Evolutionary conservation across 371 early-diverging fungal genomes (phyloP).

Genomic region (Enterocytospora artemiae): DNA sequence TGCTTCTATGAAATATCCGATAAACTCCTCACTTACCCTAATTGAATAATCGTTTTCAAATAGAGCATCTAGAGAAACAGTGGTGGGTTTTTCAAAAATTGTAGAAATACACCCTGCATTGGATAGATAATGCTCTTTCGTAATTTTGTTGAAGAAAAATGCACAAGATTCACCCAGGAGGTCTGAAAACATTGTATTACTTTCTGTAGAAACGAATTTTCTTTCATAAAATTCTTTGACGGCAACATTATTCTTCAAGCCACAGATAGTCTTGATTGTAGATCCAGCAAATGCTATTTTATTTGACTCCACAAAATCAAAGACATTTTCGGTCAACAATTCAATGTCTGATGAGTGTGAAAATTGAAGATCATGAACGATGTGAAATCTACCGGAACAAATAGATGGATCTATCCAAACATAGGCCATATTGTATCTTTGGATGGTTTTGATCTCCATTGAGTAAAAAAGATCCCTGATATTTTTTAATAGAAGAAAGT

Average conservation of each 20-base stretch:
- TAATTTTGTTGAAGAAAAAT: slow-evolving; percentile 42
- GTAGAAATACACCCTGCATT: background rate
- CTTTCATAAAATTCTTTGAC: slow-evolving; percentile 22
- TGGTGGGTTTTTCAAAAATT: no score
- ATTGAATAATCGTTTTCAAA: no score
- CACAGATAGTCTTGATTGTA: slow-evolving; percentile 3
- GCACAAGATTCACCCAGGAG: slow-evolving; percentile 18
- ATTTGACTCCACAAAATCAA: slow-evolving; percentile 18
- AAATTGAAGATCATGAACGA: background rate
- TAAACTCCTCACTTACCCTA: no score
- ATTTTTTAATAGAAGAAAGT: slow-evolving; percentile 32
- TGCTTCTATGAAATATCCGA: no score
- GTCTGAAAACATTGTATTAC: slow-evolving; percentile 7
- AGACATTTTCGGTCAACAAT: background rate
- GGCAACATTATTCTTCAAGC: slow-evolving; percentile 8
- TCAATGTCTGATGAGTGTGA: background rate
- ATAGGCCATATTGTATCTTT: slow-evolving; percentile 37
- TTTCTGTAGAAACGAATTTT: slow-evolving; percentile 13
- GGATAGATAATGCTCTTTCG: slow-evolving; percentile 1
- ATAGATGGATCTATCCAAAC: slow-evolving; percentile 39
- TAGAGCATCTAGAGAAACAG: no score
- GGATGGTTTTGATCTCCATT: slow-evolving; percentile 39
- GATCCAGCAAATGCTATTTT: slow-evolving; percentile 31
- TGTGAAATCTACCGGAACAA: background rate
- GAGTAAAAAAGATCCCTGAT: slow-evolving; percentile 16